Conservation (phyloP, 163 green algal species). For the Prototheca cutis region DNA sequence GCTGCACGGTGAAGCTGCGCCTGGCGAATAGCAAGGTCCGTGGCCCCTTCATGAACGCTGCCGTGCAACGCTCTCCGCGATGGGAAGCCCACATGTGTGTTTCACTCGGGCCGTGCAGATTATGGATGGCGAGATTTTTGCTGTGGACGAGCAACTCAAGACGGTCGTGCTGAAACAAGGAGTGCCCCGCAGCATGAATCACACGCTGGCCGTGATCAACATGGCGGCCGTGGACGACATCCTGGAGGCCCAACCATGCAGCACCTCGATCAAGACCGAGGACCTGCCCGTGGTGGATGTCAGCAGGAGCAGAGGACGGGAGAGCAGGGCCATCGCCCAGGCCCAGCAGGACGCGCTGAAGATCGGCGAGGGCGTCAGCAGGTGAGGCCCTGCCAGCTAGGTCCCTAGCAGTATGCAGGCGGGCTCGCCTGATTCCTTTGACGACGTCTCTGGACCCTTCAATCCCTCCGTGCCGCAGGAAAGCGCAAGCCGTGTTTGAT, state of each 20-base stretch:
- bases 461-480: slow-evolving; percentile 1
- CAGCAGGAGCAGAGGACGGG: slow-evolving; percentile 39
- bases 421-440: too few relatives aligned
- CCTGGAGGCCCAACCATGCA: slow-evolving; percentile 5
- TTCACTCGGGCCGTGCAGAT: too few relatives aligned
- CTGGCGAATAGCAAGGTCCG: not conserved
- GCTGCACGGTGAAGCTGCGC: not conserved
- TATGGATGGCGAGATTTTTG: not conserved
- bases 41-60: not conserved
- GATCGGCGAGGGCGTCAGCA: slow-evolving; percentile 64
- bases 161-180: not conserved
- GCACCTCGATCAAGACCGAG: not conserved
- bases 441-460: too few relatives aligned
- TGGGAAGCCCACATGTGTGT: too few relatives aligned
- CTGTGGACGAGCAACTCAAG: not conserved
- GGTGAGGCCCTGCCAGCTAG: too few relatives aligned
- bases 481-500: slow-evolving; percentile 53
- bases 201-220: slow-evolving; percentile 34
- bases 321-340: slow-evolving; percentile 43
- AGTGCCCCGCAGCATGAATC: not conserved
- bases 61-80: not conserved
- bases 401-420: too few relatives aligned
- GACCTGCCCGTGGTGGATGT: slow-evolving; percentile 51
- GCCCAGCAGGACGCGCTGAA: slow-evolving; percentile 28
- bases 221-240: slow-evolving; percentile 25